Percentiles rank a stretch among this genome's conserved stretches.
phyloP scores from a whole-genome alignment of 176 grass and related monocot genomes.

The Dactylis glomerata region DNA sequence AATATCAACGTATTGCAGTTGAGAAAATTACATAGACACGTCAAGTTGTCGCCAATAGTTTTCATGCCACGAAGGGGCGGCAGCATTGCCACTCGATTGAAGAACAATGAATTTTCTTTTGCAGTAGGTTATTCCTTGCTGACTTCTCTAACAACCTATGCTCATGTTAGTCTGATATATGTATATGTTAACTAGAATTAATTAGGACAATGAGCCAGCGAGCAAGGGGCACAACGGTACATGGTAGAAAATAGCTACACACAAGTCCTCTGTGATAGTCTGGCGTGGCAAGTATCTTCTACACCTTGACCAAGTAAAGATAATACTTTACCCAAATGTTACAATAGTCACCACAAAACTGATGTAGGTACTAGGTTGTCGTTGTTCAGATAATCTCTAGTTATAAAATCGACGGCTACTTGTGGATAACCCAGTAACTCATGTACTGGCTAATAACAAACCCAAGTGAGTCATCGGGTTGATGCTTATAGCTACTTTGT shows the following conservation, averaged over 20 bases:
- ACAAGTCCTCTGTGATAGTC: too few species aligned
- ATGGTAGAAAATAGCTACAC: too few species aligned
- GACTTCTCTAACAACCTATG: not conserved
- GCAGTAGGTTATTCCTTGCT: not conserved
- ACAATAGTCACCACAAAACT: not conserved
- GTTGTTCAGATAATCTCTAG: not conserved
- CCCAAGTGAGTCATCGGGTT: not conserved
- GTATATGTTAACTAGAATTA: too few species aligned
- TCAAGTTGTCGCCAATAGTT: too few species aligned
- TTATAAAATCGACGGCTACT: not conserved
- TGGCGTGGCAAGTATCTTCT: too few species aligned
- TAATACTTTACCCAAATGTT: not conserved
- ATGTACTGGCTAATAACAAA: not conserved
- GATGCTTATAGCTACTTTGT: not conserved
- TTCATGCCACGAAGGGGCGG: too few species aligned
- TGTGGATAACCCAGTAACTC: not conserved
- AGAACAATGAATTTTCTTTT: not conserved
- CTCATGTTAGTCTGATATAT: not conserved
- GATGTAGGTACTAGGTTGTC: not conserved
- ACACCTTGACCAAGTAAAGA: too few species aligned
- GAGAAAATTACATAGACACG: too few species aligned
- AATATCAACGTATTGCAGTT: too few species aligned
- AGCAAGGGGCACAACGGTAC: too few species aligned
- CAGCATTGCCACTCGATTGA: too few species aligned
- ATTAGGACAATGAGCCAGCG: too few species aligned